Evolutionary conservation across 1,284 basidiomycete species (phyloP).

Genomic region (Polyporus tsugae): DNA sequence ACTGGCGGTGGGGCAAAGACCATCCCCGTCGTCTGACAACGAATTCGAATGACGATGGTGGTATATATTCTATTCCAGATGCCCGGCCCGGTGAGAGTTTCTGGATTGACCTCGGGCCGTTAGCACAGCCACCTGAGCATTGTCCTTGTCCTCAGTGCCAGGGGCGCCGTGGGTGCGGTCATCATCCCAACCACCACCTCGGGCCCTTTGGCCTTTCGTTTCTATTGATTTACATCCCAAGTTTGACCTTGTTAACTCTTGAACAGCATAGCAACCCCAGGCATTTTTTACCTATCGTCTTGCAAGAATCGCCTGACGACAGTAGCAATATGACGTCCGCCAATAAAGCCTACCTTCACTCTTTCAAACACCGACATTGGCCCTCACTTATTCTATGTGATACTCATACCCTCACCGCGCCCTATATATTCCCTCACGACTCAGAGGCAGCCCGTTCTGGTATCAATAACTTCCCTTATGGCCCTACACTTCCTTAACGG

Average conservation of each 20-base stretch:
- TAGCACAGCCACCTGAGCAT: neutral
- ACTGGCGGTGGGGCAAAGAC: slow-evolving; percentile 6
- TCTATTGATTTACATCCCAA: neutral
- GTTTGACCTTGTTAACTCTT: neutral
- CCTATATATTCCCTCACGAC: neutral
- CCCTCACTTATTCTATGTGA: neutral
- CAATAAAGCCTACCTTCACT: neutral
- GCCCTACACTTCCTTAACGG: neutral
- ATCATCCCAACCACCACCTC: slow-evolving; percentile 3
- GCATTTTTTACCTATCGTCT: neutral
- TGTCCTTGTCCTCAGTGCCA: neutral
- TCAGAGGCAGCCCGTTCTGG: neutral
- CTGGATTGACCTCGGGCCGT: neutral
- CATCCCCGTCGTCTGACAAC: slow-evolving; percentile 6
- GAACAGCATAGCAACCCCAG: neutral
- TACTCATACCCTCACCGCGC: neutral
- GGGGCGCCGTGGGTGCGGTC: too few relatives aligned
- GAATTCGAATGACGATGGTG: neutral
- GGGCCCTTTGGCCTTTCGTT: slow-evolving; percentile 5
- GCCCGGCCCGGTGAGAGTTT: slow-evolving; percentile 5
- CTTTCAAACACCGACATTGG: slow-evolving; percentile 2
- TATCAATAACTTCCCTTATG: neutral
- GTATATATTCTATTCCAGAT: neutral
- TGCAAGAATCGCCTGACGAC: neutral
- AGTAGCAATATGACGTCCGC: neutral